A percentile compares a stretch with the other conserved stretches of the same genome.
Conservation (phyloP, 495 filamentous ascomycete genomes). For the Thermothielavioides terrestris region DNA sequence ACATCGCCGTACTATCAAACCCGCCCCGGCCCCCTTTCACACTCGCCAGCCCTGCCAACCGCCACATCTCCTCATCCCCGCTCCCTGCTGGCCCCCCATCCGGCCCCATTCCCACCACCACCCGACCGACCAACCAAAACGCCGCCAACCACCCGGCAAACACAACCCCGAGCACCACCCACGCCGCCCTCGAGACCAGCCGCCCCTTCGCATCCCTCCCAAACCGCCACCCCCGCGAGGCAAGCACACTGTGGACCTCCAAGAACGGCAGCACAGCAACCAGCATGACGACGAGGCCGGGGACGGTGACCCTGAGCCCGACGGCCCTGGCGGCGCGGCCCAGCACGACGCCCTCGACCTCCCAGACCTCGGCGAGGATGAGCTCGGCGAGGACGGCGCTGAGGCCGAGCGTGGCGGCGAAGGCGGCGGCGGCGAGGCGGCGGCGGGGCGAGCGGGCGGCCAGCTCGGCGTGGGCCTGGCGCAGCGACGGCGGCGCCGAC, state of each 20-base stretch:
- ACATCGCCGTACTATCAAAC: slow-evolving; percentile 22
- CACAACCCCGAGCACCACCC: slow-evolving; percentile 48
- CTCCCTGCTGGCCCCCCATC: slow-evolving; percentile 8
- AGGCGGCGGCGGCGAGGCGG: slow-evolving; percentile 51
- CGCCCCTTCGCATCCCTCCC: slow-evolving; percentile 39
- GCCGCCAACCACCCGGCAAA: slow-evolving; percentile 54
- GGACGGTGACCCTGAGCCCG: slow-evolving; percentile 56
- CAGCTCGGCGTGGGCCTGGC: slow-evolving; percentile 43
- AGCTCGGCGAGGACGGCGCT: slow-evolving; percentile 65
- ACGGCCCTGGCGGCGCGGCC: slow-evolving; percentile 50
- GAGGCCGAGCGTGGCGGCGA: slow-evolving; percentile 63
- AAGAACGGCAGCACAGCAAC: slow-evolving; percentile 62
- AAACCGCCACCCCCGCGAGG: slow-evolving; percentile 47
- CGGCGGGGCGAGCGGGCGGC: slow-evolving; percentile 38
- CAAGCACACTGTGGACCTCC: slow-evolving; percentile 58
- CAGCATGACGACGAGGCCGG: slow-evolving; percentile 55
- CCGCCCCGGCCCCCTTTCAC: neutral
- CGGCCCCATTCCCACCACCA: slow-evolving; percentile 45
- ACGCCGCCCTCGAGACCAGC: slow-evolving; percentile 41
- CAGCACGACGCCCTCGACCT: slow-evolving; percentile 51
- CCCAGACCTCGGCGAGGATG: slow-evolving; percentile 72
- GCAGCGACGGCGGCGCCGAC: slow-evolving; percentile 41
- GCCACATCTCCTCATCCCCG: slow-evolving; percentile 1
- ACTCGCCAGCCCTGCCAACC: neutral
- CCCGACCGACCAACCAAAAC: slow-evolving; percentile 68